A percentile compares a stretch with the other conserved stretches of the same genome.
Conservation (phyloP, 768 basidiomycete species). For the Psilocybe tampanensis region DNA sequence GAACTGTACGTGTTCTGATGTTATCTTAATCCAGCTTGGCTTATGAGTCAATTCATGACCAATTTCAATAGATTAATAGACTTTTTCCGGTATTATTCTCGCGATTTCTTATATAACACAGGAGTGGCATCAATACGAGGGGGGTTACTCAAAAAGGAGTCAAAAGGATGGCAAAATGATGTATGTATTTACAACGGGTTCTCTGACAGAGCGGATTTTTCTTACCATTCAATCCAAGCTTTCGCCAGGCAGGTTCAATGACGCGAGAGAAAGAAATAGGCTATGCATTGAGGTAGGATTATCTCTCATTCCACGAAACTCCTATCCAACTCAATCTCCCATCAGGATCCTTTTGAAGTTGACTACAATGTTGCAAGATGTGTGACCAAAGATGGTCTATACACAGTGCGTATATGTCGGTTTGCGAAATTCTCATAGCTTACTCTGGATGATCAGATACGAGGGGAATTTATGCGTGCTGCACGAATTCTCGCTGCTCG, state of each 20-base stretch:
- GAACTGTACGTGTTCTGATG: conserved; percentile 69
- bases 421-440: conserved; percentile 5
- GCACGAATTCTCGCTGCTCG: conserved; percentile 79
- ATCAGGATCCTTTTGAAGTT: conserved; percentile 94
- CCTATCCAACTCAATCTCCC: not conserved
- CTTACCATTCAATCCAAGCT: conserved; percentile 33
- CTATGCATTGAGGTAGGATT: conserved; percentile 88
- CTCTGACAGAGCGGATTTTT: not conserved
- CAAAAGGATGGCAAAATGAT: conserved; percentile 94
- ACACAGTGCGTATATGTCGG: conserved; percentile 62
- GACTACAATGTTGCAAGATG: conserved; percentile 97
- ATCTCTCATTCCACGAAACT: conserved; percentile 1
- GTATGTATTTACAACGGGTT: conserved; percentile 39
- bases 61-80: conserved; percentile 75
- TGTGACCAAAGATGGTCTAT: conserved; percentile 94
- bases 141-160: conserved; percentile 87
- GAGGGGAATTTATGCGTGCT: conserved; percentile 98
- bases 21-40: not conserved
- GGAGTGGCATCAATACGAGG: conserved; percentile 90
- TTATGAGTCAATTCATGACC: conserved; percentile 14
- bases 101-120: conserved; percentile 90
- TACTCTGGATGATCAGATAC: conserved; percentile 60
- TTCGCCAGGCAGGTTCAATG: conserved; percentile 58
- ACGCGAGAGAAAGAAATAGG: conserved; percentile 86
- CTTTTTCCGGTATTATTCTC: conserved; percentile 95